These are phyloP conservation scores for Colletotrichum destructivum DNA, from an alignment of 2,329 filamentous ascomycete species.

Conservation along the genomic window DNA sequence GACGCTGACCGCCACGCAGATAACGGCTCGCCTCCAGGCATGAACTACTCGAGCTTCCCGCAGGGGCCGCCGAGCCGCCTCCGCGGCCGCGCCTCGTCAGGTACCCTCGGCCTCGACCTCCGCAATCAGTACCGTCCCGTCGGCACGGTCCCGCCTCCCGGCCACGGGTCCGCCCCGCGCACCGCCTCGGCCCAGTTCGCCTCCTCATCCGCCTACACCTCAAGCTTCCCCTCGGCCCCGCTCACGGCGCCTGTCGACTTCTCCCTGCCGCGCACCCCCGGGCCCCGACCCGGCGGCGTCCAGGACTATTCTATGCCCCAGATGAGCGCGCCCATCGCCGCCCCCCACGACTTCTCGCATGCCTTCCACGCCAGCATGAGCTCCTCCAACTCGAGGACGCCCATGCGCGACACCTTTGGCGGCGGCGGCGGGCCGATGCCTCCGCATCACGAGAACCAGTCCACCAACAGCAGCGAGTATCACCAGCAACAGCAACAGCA, in stretches of 20 bases:
- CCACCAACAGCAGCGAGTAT: conserved; percentile 39
- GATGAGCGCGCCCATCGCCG: conserved; percentile 68
- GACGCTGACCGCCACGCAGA: conserved; percentile 53
- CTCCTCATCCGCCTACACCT: conserved; percentile 56
- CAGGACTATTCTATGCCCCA: conserved; percentile 68
- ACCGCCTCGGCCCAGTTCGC: conserved; percentile 41
- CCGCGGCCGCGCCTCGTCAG: conserved; percentile 65
- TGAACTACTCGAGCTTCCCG: conserved; percentile 65
- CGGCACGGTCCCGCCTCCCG: conserved; percentile 50
- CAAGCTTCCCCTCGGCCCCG: conserved; percentile 68
- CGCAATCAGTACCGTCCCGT: conserved; percentile 61
- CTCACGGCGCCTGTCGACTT: conserved; percentile 69
- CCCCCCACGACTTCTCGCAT: conserved; percentile 67
- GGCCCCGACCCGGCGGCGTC: conserved; percentile 52
- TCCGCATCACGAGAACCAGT: conserved; percentile 39
- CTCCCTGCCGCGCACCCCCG: conserved; percentile 61
- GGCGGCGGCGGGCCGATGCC: conserved; percentile 50
- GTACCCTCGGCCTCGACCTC: conserved; percentile 61
- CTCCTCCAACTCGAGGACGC: conserved; percentile 54
- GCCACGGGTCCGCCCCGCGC: conserved; percentile 51
- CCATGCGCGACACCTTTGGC: conserved; percentile 62
- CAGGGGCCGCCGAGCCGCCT: conserved; percentile 61
- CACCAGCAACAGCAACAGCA: conserved; percentile 23
- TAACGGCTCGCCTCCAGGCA: conserved; percentile 64
- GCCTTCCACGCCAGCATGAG: conserved; percentile 61